Evolutionary conservation across 352 stramenopile species (phyloP), one percentile per base, ranked within the genome.

Genomic region (Halophytophthora batemanensis): DNA sequence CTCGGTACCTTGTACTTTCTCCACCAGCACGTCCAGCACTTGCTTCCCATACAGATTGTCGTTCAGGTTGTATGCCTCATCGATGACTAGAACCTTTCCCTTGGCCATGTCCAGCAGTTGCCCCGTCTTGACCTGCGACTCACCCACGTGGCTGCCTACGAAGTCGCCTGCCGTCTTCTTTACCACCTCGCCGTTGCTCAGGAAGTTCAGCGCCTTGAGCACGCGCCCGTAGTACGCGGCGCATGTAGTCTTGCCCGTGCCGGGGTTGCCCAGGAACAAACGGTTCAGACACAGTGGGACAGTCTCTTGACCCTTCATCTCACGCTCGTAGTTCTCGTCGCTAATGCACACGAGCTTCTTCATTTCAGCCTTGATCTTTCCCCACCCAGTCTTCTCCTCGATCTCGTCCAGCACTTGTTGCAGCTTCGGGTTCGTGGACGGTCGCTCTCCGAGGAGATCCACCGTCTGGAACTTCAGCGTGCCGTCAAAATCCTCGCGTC

Each of bases 1-100:
- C 18, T 93, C 77, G 0, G 76, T 82, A 22, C 83, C 89, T 57
- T 98, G 90, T 23, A 97, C 80, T 50, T 96, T 95, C 48, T 96
- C 89, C 8, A 98, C 90, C 11, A 98, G 35, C 13, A 94, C 87
- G 57, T 97, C 77, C 2, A 97, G 38, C 33, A 84, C 84, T 55
- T 87, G 74, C 50, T 88, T 87, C 2, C 78, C 79, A 33, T 74
- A 89, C 41, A 61, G 45, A 5, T 71, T 70, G 34, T 87, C 75
- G 51, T 96, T 71, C 3, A 98, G 47, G n/a, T 78, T 93, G 71
- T 98, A 98, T 0, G 90, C 90, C 61, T 98, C 92, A 48, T 98
- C 92, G 40, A 98, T 97, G 8, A 98, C 77, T 6, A 97, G 65
- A 15, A 98, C 89, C 50, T 96, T 96, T 4, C 92, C 92, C 39